Evolutionary conservation across 176 grass and related monocot genomes (phyloP), one percentile per base, ranked within the genome.

Genomic region (Melocanna baccifera): DNA sequence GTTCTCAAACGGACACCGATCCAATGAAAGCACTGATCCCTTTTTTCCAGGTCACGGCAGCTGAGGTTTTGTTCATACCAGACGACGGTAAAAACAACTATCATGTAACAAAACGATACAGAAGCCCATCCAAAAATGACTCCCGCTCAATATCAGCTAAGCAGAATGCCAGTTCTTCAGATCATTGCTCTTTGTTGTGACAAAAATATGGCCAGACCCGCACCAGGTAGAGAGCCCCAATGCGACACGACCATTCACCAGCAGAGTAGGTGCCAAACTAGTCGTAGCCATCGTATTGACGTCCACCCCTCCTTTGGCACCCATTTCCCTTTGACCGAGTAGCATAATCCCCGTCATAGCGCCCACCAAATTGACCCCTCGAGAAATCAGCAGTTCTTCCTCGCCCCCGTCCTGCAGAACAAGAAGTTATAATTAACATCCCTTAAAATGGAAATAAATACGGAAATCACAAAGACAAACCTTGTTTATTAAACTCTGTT

Each of bases 321-420:
- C 79, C 83, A 45, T 79, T 92, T 75, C 79, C 86, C 67, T 77
- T 92, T 4, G 86, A 79, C 37, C 74, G 86, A 57, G 57, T 62
- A 68, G 67, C 15, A 41, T 89, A 92, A 36, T 92, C 90, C 53
- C 43, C 64, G 0, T 88, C 83, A 28, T 74, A 78, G 20, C 83
- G 67, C 19, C 81, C 90, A 83, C 73, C 73, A 53, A 32, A 76
- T 78, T 71, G 90, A 16, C 79, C 86, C 82, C 78, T 85, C 4
- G 77, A 73, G 43, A 55, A 71, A 65, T 87, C 85, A 45, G 53
- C 22, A 62, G 41, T 19, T 43, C 77, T 81, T 75, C 90, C 83
- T n/a, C 90, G 79, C 14, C 79, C 86, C 29, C 83, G 59, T 67
- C 86, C 90, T 89, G 74, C 40, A 86, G 36, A 70, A 1, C 23